These are phyloP conservation scores for Talaromyces funiculosus DNA, from an alignment of 2,329 filamentous ascomycete genomes.

Conservation along the genomic window DNA sequence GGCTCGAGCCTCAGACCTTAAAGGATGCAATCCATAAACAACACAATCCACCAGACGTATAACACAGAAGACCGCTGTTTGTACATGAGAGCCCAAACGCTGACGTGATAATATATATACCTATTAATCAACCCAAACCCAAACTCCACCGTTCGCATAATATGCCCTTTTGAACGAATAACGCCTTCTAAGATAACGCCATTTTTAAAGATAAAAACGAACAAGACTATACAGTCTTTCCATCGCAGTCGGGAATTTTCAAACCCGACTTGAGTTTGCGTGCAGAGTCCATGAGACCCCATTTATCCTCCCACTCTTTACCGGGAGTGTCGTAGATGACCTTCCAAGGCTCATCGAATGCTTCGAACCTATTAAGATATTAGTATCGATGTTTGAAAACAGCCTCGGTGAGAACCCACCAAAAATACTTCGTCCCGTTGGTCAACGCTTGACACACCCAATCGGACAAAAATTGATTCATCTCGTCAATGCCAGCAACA, in stretches of 20 bases:
- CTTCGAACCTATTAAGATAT: constrained; percentile 76
- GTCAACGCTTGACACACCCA: constrained; percentile 76
- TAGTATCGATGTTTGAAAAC: not conserved
- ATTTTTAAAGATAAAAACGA: not conserved
- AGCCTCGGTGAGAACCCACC: constrained; percentile 47
- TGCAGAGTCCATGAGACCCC: constrained; percentile 83
- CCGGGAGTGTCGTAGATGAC: constrained; percentile 59
- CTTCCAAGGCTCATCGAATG: constrained; percentile 97
- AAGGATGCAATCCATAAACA: not conserved
- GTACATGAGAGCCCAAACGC: constrained; percentile 3
- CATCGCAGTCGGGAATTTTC: constrained; percentile 80
- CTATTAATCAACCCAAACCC: not conserved
- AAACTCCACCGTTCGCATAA: not conserved
- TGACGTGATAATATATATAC: not conserved
- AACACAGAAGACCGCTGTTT: not conserved
- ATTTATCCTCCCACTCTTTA: constrained; percentile 88
- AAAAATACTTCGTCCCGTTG: constrained; percentile 90
- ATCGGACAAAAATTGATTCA: constrained; percentile 79
- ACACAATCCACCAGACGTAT: not conserved
- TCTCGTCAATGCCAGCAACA: constrained; percentile 69
- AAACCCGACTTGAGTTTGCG: constrained; percentile 78
- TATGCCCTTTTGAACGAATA: not conserved
- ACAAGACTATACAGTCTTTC: constrained; percentile 51
- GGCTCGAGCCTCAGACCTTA: not conserved
- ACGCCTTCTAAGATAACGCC: not conserved